Percentiles rank a stretch among this genome's conserved stretches.
Evolutionary conservation across 139 green algal genomes (phyloP).

Genomic region (Micromonas commoda): DNA sequence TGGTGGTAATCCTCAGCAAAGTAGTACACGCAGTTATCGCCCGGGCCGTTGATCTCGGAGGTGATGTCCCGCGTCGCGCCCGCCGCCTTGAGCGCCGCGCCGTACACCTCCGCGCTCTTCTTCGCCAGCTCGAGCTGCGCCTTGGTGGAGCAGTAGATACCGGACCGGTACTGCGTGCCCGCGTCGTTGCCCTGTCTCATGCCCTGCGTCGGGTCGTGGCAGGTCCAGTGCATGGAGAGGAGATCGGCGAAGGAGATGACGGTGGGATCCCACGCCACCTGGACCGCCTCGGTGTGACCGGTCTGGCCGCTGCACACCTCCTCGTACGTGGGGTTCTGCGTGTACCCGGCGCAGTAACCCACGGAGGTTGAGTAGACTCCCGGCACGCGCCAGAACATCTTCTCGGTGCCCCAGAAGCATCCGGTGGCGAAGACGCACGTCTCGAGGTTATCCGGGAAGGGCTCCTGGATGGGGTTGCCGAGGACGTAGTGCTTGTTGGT

Average conservation of each 20-base stretch:
- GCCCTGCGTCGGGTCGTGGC: slow-evolving; percentile 38
- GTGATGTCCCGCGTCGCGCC: slow-evolving; percentile 20
- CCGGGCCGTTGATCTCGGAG: slow-evolving; percentile 21
- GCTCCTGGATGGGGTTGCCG: slow-evolving; percentile 3
- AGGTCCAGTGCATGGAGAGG: slow-evolving; percentile 30
- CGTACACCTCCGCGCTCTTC: slow-evolving; percentile 16
- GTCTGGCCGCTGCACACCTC: slow-evolving; percentile 38
- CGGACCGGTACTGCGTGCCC: slow-evolving; percentile 42
- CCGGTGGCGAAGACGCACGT: slow-evolving; percentile 29
- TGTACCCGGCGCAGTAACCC: slow-evolving; percentile 33
- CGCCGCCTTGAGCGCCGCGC: background rate
- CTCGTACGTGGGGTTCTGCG: slow-evolving; percentile 40
- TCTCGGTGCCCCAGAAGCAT: slow-evolving; percentile 44
- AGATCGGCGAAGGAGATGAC: slow-evolving; percentile 36
- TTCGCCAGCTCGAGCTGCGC: slow-evolving; percentile 33
- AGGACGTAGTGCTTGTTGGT: slow-evolving; percentile 23
- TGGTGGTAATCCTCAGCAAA: slow-evolving; percentile 44
- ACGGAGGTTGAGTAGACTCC: slow-evolving; percentile 34
- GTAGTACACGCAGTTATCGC: slow-evolving; percentile 21
- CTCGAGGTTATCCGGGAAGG: slow-evolving; percentile 19
- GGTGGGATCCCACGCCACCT: slow-evolving; percentile 38
- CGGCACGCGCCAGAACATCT: slow-evolving; percentile 36
- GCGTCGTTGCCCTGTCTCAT: slow-evolving; percentile 38
- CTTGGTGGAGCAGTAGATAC: slow-evolving; percentile 35
- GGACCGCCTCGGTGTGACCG: slow-evolving; percentile 36